Conservation (phyloP, 768 basidiomycete genomes). For the Termitomyces sp. region DNA sequence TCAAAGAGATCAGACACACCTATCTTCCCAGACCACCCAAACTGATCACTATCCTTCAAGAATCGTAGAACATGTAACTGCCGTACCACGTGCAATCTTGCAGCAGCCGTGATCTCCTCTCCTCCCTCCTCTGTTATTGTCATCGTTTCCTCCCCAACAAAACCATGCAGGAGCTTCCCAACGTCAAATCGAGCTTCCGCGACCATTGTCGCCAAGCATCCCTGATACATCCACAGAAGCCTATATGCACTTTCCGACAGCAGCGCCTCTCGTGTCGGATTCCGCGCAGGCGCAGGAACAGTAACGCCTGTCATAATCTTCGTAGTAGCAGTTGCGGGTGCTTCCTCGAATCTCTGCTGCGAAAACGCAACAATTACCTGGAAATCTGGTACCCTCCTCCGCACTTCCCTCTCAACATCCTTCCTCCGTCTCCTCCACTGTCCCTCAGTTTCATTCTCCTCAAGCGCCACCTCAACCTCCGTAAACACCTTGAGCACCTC, state of each 20-base stretch:
- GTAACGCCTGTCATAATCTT: background rate
- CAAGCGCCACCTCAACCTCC: conserved; percentile 47
- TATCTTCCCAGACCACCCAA: conserved; percentile 70
- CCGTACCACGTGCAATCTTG: conserved; percentile 40
- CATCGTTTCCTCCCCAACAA: conserved; percentile 18
- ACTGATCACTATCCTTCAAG: conserved; percentile 73
- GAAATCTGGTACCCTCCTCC: conserved; percentile 79
- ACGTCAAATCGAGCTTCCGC: conserved; percentile 83
- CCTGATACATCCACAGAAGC: conserved; percentile 82
- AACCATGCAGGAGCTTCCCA: conserved; percentile 63
- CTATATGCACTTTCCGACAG: conserved; percentile 78
- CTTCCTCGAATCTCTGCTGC: conserved; percentile 39
- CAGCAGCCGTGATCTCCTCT: conserved; percentile 20
- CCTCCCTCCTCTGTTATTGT: conserved; percentile 14
- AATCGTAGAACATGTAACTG: conserved; percentile 77
- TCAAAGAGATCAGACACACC: conserved; percentile 34
- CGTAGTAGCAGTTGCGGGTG: background rate
- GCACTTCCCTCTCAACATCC: conserved; percentile 73
- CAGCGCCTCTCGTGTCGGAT: conserved; percentile 46
- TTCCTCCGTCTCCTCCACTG: conserved; percentile 63
- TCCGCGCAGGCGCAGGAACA: conserved; percentile 5
- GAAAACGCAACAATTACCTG: conserved; percentile 82
- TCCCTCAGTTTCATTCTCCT: conserved; percentile 57
- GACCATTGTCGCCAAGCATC: conserved; percentile 64
- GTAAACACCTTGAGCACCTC: conserved; percentile 44